phyloP scores from a whole-genome alignment of 2,329 filamentous ascomycete genomes.

The Colletotrichum falcatum region DNA sequence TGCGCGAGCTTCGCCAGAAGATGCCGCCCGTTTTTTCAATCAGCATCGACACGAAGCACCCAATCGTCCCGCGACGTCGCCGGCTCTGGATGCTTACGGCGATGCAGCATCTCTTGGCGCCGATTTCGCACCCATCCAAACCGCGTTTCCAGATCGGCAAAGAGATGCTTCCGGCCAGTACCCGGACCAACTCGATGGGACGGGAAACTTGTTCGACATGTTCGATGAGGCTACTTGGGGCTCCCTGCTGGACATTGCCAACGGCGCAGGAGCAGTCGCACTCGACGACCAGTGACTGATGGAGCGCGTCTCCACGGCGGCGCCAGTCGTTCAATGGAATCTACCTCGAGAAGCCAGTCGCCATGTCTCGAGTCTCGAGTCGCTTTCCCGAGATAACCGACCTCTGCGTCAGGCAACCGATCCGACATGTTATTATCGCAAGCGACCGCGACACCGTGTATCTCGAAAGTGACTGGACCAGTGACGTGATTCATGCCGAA shows the following conservation, averaged over 20 bases:
- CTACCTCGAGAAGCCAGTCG: background rate
- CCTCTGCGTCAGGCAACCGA: constrained; percentile 1
- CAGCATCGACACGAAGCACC: background rate
- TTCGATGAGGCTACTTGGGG: too few species aligned
- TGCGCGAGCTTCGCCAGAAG: background rate
- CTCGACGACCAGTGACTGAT: too few species aligned
- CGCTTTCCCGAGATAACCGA: constrained; percentile 1
- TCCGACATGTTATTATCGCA: background rate
- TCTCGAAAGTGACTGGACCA: constrained; percentile 18
- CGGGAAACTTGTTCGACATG: too few species aligned
- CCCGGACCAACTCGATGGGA: too few species aligned
- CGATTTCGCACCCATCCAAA: too few species aligned
- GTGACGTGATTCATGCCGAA: constrained; percentile 71
- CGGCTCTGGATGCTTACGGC: background rate
- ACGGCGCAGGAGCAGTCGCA: too few species aligned
- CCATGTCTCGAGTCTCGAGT: background rate
- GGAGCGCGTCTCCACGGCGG: background rate
- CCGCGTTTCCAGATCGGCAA: too few species aligned
- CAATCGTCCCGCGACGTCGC: background rate
- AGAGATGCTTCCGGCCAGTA: too few species aligned
- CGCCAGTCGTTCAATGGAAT: background rate
- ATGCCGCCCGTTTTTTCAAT: background rate
- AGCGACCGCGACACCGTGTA: background rate
- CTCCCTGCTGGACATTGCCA: too few species aligned
- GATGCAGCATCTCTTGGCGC: too few species aligned